Evolutionary conservation across 371 early-diverging fungal genomes (phyloP), one percentile per base, ranked within the genome.

Genomic region (Nosema muscidifuracis): DNA sequence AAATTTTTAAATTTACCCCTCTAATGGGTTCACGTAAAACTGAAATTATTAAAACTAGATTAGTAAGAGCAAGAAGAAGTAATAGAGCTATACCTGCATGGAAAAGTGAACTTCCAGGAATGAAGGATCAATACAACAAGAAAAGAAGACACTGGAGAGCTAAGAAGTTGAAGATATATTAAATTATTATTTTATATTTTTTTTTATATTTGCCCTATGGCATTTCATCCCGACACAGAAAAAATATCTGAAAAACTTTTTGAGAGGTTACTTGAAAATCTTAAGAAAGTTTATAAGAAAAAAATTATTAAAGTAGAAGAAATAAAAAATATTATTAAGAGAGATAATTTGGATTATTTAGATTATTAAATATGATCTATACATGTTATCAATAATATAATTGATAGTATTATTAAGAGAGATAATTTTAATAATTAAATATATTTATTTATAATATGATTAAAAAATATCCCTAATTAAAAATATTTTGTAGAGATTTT

Each of bases 61-160:
- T 82, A 50, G 71, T 74, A 57, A 78, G 43, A 56, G 82, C 82
- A 60, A 66, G 73, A 51, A 74, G 58, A 63, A 71, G 51, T 31
- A 82, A 82, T 71, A 76, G 76, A 73, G 53, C 71, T 13, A 66
- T 80, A 15, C 82, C 82, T 20, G 71, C 76, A 53, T 82, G 80
- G 80, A 82, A 82, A 43, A 80, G 82, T 71, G 26, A 44, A 33
- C 51, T 80, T 22, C 76, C 74, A 53, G 80, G 71, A 68, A 66
- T 71, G 51, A 76, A 44, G 18, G 73, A 78, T 34, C 56, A 77
- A 34, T 78, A 74, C 53, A 82, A 82, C 57, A 55, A 50, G 28
- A 75, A 75, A 43, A 80, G 75, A 77, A 77, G 80, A 67, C 67
- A 79, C 61, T 82, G 77, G 75, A 78, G 74, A 73, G 44, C 75